These are phyloP conservation scores for Salix udensis DNA, from an alignment of 345 rosid species.

Conservation along the genomic window DNA sequence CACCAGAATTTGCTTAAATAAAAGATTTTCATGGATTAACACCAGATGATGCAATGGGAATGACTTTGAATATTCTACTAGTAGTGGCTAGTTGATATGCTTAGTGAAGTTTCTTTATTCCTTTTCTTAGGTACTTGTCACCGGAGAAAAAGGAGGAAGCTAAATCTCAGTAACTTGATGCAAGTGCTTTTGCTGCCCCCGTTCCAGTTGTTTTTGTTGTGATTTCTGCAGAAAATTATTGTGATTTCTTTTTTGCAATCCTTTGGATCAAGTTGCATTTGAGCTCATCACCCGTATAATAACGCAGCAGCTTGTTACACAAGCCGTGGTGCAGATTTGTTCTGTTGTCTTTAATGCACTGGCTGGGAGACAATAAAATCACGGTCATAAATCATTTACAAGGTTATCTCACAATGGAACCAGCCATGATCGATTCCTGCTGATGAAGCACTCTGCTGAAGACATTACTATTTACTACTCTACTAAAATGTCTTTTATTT, in stretches of 20 bases:
- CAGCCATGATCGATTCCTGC: not conserved
- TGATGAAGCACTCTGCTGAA: not conserved
- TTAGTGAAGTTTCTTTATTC: not conserved
- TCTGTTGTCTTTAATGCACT: not conserved
- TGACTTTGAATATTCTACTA: not conserved
- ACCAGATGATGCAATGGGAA: not conserved
- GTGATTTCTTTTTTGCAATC: not conserved
- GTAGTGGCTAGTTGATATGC: not conserved
- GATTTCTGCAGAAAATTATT: not conserved
- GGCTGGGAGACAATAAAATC: not conserved
- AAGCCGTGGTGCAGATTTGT: not conserved
- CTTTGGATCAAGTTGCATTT: not conserved
- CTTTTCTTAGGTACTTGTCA: constrained; percentile 20
- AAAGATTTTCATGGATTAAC: not conserved
- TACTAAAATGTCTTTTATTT: no score
- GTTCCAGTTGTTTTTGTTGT: not conserved
- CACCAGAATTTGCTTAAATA: not conserved
- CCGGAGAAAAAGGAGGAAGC: constrained; percentile 20
- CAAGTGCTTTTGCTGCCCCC: not conserved
- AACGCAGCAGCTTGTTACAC: not conserved
- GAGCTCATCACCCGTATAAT: not conserved
- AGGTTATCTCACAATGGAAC: not conserved
- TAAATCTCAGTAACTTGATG: constrained; percentile 7
- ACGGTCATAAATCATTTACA: not conserved
- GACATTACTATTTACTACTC: no score